Conservation (phyloP, 2,329 filamentous ascomycete genomes). For the Aspergillus persii region DNA sequence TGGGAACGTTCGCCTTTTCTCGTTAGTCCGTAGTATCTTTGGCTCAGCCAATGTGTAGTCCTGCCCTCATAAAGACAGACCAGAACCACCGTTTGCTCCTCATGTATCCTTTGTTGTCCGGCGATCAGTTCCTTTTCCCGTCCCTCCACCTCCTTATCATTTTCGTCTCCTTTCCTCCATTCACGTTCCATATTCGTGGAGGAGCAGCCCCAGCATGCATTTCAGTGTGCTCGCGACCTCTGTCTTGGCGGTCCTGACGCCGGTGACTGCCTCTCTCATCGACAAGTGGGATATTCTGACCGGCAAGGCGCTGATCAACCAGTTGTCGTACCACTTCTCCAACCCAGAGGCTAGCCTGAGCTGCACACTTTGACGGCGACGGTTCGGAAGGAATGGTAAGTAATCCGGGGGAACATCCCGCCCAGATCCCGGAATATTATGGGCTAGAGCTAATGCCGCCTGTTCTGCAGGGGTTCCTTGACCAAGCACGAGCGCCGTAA, state of each 20-base stretch:
- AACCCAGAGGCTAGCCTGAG: not conserved
- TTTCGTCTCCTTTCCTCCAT: not conserved
- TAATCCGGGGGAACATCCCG: not conserved
- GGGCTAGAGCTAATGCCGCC: not conserved
- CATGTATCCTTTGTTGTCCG: not conserved
- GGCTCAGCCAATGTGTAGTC: not conserved
- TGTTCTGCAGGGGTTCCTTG: constrained; percentile 4
- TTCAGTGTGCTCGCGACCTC: not conserved
- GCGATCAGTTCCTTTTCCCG: not conserved
- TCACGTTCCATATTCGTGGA: not conserved
- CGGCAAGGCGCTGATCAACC: constrained; percentile 8
- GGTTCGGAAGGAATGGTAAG: constrained; percentile 20
- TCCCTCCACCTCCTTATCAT: not conserved
- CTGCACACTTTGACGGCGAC: constrained; percentile 14
- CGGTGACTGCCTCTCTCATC: not conserved
- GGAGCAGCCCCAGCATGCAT: not conserved
- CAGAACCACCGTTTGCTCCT: not conserved
- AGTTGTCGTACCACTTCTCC: constrained; percentile 3
- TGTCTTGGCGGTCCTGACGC: not conserved
- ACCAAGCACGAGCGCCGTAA: constrained; percentile 11
- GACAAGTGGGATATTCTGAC: constrained; percentile 10
- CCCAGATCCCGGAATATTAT: not conserved
- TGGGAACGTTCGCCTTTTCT: not conserved
- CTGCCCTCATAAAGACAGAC: not conserved
- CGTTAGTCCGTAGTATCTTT: not conserved